These are phyloP conservation scores for Phytopythium montanum DNA, from an alignment of 352 stramenopile genomes.

Conservation along the genomic window DNA sequence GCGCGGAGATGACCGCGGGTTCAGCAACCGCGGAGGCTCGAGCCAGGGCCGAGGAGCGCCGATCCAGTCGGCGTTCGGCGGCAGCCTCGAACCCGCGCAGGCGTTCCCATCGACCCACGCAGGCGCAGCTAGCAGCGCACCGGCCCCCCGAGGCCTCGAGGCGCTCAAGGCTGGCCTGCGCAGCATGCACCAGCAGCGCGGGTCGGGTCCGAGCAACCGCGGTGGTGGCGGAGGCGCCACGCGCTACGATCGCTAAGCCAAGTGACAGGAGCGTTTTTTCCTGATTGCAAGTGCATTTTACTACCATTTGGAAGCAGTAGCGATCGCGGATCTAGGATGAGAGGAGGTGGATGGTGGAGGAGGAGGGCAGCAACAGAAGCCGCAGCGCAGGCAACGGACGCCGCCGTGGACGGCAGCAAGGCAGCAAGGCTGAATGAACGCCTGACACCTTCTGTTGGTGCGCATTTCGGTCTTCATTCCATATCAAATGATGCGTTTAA, in stretches of 20 bases:
- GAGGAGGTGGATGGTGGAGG: not conserved
- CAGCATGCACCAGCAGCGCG: conserved; percentile 82
- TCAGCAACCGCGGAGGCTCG: conserved; percentile 9
- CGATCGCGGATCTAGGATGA: not conserved
- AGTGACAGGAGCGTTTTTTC: not conserved
- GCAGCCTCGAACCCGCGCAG: conserved; percentile 43
- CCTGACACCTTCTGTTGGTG: not conserved
- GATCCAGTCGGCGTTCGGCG: conserved; percentile 64
- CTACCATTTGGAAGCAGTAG: not conserved
- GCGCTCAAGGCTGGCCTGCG: conserved; percentile 76
- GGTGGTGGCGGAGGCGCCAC: conserved; percentile 18
- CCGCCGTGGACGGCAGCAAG: not conserved
- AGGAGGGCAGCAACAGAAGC: not conserved
- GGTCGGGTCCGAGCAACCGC: conserved; percentile 9
- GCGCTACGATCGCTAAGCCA: conserved; percentile 56
- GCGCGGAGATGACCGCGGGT: conserved; percentile 17
- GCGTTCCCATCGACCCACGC: conserved; percentile 41
- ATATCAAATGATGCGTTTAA: not conserved
- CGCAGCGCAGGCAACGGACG: not conserved
- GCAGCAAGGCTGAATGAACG: not conserved
- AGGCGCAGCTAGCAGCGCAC: conserved; percentile 22
- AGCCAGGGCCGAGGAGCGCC: conserved; percentile 28
- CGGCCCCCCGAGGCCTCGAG: conserved; percentile 49
- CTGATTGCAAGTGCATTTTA: conserved; percentile 4
- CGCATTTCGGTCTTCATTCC: too few relatives aligned